Evolutionary conservation across 768 basidiomycete species (phyloP), one percentile per base, ranked within the genome.

Genomic region (Obba rivulosa): DNA sequence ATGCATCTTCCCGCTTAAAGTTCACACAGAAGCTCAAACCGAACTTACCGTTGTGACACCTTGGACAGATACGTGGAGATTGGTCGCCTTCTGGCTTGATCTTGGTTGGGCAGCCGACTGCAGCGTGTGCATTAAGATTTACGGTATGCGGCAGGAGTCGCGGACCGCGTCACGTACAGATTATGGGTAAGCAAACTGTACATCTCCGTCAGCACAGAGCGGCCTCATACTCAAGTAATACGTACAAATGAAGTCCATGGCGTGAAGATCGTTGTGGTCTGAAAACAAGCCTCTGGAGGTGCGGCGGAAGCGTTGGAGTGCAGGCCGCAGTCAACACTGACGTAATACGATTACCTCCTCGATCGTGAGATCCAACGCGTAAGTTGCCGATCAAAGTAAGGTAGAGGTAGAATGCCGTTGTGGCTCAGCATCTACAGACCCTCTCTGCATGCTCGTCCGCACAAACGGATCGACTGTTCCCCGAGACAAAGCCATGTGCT

Each of bases 1-100:
- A 4, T 22, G 21, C 35, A 38, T 38, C 17, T 34, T 18, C 18
- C 13, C 35, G 38, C 24, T 31, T 23, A 8, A 16, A 24, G 37
- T 45, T 46, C 24, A 36, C 3, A 41, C 53, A 36, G 37, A 41
- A 18, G 36, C 28, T n/a, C 4, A n/a, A n/a, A 57, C n/a, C 4
- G n/a, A n/a, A 57, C 72, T 45, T 39, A 84, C 86, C 76, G 50
- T 89, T 87, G 60, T 85, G 73, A 56, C 87, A 89, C 44, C 77
- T 73, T 14, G 87, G 87, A 58, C 87, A 89, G 44, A 84, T 58
- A 44, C 79, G 73, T 18, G 78, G 64, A 8, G 68, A 72, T 45
- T 73, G 70, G 43, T 77, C 69, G 20, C 76, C 77, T 23, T 80
- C 73, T 9, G 80, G 73, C 52, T 77, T 79, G 52, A 85, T 58